These are phyloP conservation scores for Leucocoprinus sp. DNA, from an alignment of 768 basidiomycete genomes.

Conservation along the genomic window DNA sequence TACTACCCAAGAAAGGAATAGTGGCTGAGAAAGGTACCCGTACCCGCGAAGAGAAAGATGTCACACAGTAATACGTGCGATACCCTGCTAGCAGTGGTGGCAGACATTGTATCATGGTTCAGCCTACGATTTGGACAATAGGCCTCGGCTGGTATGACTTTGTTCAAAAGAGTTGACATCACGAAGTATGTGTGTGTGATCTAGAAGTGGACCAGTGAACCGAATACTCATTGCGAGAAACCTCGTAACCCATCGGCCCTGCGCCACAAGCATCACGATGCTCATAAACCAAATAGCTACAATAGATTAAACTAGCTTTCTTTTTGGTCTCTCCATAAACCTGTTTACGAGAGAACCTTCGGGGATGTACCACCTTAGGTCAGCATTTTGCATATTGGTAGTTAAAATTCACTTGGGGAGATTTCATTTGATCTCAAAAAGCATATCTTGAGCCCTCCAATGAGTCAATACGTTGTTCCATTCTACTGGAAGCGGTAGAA, in stretches of 20 bases:
- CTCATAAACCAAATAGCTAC: neutral
- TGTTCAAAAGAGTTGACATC: too few relatives aligned
- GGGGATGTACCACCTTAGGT: neutral
- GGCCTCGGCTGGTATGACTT: too few relatives aligned
- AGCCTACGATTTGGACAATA: too few relatives aligned
- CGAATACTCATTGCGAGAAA: too few relatives aligned
- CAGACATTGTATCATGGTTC: too few relatives aligned
- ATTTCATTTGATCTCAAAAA: constrained; percentile 8
- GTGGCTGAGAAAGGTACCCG: constrained; percentile 4
- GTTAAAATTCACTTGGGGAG: neutral
- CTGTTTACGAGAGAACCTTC: constrained; percentile 1
- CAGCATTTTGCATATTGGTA: neutral
- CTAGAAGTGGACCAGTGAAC: too few relatives aligned
- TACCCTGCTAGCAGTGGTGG: too few relatives aligned
- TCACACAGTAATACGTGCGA: too few relatives aligned
- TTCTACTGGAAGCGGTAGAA: neutral
- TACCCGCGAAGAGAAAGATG: neutral
- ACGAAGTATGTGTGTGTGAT: too few relatives aligned
- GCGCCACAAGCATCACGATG: neutral
- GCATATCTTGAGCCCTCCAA: neutral
- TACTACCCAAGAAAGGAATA: neutral
- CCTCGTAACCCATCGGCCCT: neutral
- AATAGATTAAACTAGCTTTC: constrained; percentile 1
- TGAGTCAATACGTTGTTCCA: neutral
- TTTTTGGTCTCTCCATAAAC: neutral